Conservation (phyloP, 2,329 filamentous ascomycete genomes). For the Penicillium verrucosum region DNA sequence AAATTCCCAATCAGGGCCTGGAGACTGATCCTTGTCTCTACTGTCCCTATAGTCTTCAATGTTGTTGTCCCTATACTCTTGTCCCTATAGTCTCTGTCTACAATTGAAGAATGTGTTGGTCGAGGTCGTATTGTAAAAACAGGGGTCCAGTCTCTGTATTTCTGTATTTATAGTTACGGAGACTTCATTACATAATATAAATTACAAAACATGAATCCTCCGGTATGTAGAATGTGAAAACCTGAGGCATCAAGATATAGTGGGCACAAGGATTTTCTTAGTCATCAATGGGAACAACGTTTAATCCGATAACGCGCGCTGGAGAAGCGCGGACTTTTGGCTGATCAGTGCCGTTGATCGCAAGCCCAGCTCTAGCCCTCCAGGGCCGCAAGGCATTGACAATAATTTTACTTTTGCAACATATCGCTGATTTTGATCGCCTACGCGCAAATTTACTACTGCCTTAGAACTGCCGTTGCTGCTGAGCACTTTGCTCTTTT, state of each 20-base stretch:
- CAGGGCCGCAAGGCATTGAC: conserved; percentile 22
- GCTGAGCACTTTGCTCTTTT: neutral
- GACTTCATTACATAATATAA: neutral
- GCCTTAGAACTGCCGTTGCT: neutral
- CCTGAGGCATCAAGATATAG: conserved; percentile 1
- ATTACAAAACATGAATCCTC: neutral
- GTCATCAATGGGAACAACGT: conserved; percentile 10
- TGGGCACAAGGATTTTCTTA: neutral
- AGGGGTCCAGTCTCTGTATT: neutral
- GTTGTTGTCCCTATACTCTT: too few species aligned
- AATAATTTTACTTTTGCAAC: conserved; percentile 5
- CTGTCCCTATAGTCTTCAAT: too few species aligned
- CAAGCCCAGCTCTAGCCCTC: conserved; percentile 21
- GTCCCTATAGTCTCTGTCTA: too few species aligned
- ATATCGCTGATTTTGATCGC: conserved; percentile 6
- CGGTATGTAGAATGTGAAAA: neutral
- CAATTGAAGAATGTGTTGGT: too few species aligned
- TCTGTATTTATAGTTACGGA: too few species aligned
- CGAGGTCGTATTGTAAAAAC: too few species aligned
- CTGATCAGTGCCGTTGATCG: conserved; percentile 25
- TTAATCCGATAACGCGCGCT: conserved; percentile 29
- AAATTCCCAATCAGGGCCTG: neutral
- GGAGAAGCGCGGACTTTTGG: conserved; percentile 28
- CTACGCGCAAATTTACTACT: neutral
- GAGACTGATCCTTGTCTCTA: neutral